phyloP scores from a whole-genome alignment of 1,139 yeast genomes.

The Candida anutae region DNA sequence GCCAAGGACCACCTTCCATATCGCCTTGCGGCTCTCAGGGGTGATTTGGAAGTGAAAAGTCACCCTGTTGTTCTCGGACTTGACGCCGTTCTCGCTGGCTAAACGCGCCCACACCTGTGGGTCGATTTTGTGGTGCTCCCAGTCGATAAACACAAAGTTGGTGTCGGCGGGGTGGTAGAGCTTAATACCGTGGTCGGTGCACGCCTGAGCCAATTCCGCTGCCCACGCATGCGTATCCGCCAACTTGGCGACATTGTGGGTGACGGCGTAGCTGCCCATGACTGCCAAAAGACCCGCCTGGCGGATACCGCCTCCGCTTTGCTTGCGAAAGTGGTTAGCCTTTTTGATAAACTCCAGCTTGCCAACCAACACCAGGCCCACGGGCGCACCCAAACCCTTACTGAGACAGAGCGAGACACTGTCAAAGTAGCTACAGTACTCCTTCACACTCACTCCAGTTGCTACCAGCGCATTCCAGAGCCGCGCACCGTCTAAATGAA shows the following conservation, averaged over 20 bases:
- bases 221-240: slow-evolving; percentile 63
- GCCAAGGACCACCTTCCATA: slow-evolving; percentile 23
- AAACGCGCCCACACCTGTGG: slow-evolving; percentile 47
- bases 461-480: slow-evolving; percentile 84
- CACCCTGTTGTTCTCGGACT: slow-evolving; percentile 20
- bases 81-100: slow-evolving; percentile 44
- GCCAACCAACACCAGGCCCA: slow-evolving; percentile 86
- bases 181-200: slow-evolving; percentile 45
- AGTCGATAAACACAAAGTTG: slow-evolving; percentile 76
- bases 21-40: slow-evolving; percentile 21
- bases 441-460: slow-evolving; percentile 59
- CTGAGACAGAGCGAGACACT: slow-evolving; percentile 85
- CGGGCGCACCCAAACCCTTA: slow-evolving; percentile 90
- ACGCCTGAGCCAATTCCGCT: slow-evolving; percentile 54
- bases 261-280: slow-evolving; percentile 76
- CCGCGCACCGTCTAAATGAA: slow-evolving; percentile 95
- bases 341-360: slow-evolving; percentile 49
- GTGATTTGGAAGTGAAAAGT: slow-evolving; percentile 35
- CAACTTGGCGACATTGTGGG: slow-evolving; percentile 60
- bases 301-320: slow-evolving; percentile 91
- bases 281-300: slow-evolving; percentile 79
- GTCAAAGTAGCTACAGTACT: slow-evolving; percentile 77
- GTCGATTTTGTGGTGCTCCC: slow-evolving; percentile 50
- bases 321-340: slow-evolving; percentile 86
- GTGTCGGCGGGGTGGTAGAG: slow-evolving; percentile 77